These are phyloP conservation scores for Globisporangium recalcitrans DNA, from an alignment of 352 stramenopile species.

Conservation along the genomic window DNA sequence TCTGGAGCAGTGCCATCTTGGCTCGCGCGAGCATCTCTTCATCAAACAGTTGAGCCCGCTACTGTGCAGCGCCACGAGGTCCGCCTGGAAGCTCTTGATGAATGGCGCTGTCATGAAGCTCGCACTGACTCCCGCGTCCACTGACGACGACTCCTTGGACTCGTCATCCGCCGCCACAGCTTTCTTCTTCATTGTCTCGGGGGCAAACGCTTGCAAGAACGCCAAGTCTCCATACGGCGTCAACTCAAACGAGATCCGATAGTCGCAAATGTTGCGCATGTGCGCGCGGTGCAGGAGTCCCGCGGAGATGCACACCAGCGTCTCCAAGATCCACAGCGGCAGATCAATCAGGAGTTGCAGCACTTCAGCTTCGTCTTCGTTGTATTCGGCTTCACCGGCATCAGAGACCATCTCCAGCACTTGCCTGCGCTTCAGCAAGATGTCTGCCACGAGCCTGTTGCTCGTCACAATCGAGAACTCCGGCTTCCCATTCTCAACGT, in stretches of 20 bases:
- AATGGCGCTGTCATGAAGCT: conserved; percentile 42
- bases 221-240: conserved; percentile 78
- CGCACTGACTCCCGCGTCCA: conserved; percentile 3
- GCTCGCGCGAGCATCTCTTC: conserved; percentile 59
- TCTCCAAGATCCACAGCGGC: conserved; percentile 65
- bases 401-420: conserved; percentile 13
- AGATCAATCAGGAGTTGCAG: conserved; percentile 41
- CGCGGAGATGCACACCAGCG: conserved; percentile 56
- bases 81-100: conserved; percentile 47
- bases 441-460: conserved; percentile 43
- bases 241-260: conserved; percentile 76
- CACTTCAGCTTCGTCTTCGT: conserved; percentile 16
- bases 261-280: conserved; percentile 72
- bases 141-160: conserved; percentile 17
- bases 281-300: conserved; percentile 66
- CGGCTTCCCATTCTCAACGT: conserved; percentile 6
- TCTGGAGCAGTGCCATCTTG: conserved; percentile 69
- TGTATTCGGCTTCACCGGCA: conserved; percentile 11
- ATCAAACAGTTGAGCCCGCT: conserved; percentile 47
- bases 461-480: conserved; percentile 17
- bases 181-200: conserved; percentile 34
- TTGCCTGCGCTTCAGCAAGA: conserved; percentile 40
- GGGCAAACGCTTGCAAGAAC: conserved; percentile 65
- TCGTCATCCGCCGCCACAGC: conserved; percentile 12
- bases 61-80: conserved; percentile 56